Conservation (phyloP, 1,284 basidiomycete species). For the Boletellus deceptivus region DNA sequence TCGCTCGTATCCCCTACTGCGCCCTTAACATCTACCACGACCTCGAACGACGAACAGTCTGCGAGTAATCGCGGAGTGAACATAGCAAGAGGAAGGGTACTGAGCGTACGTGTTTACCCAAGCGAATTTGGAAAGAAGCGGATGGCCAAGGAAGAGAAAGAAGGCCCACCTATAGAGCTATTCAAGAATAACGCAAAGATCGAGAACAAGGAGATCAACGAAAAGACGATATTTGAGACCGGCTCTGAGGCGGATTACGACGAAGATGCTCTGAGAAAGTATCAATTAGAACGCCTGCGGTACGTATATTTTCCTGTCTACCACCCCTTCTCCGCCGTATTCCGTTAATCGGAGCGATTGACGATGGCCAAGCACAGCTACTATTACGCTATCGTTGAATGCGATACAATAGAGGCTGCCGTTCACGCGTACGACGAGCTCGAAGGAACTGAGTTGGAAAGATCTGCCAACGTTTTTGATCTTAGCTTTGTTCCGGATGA, state of each 20-base stretch:
- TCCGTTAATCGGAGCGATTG: not conserved
- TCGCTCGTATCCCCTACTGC: constrained; percentile 75
- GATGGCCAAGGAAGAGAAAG: constrained; percentile 83
- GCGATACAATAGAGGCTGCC: constrained; percentile 78
- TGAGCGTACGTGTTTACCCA: constrained; percentile 84
- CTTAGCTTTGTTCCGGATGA: constrained; percentile 91
- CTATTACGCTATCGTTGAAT: constrained; percentile 95
- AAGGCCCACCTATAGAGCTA: constrained; percentile 88
- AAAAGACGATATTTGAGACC: constrained; percentile 64
- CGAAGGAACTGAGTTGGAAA: constrained; percentile 94
- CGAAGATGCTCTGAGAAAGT: constrained; percentile 85
- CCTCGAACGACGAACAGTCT: constrained; percentile 8
- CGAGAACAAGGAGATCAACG: constrained; percentile 56
- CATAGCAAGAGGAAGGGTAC: constrained; percentile 58
- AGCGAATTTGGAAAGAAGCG: constrained; percentile 92
- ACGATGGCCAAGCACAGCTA: constrained; percentile 57
- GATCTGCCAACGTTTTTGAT: constrained; percentile 96
- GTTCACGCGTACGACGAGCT: constrained; percentile 84
- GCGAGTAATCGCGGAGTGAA: constrained; percentile 17
- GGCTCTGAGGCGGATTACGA: constrained; percentile 76
- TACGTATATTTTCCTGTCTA: constrained; percentile 37
- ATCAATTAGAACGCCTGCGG: constrained; percentile 93
- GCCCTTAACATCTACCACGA: constrained; percentile 34
- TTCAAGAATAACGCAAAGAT: constrained; percentile 54
- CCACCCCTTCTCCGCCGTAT: not conserved